A percentile compares a stretch with the other conserved stretches of the same genome.
Evolutionary conservation across 2,329 filamentous ascomycete genomes (phyloP).

Genomic region (Raffaelea deltoideospora): DNA sequence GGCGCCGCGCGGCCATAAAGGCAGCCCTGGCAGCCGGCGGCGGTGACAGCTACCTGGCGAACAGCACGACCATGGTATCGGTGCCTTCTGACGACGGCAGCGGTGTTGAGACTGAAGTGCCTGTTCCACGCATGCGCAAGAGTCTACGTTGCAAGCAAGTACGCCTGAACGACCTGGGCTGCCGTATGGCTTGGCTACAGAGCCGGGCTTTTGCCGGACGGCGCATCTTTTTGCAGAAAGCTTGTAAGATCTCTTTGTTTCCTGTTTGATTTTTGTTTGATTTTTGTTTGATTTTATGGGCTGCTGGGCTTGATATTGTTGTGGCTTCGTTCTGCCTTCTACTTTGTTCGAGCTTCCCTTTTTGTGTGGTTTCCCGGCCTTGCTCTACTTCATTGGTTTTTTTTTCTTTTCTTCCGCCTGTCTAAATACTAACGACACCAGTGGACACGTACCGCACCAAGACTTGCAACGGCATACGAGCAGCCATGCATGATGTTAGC

Average conservation of each 20-base stretch:
- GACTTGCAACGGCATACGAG: conserved; percentile 69
- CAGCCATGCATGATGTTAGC: conserved; percentile 58
- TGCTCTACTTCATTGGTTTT: no score
- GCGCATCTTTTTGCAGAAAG: conserved; percentile 78
- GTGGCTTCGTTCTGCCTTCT: not conserved
- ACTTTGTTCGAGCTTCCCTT: not conserved
- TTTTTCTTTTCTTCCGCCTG: not conserved
- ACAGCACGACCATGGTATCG: conserved; percentile 32
- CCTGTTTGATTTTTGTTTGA: not conserved
- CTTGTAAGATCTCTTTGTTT: conserved; percentile 53
- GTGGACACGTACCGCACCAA: conserved; percentile 93
- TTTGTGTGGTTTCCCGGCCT: no score
- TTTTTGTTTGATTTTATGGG: not conserved
- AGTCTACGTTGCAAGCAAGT: conserved; percentile 64
- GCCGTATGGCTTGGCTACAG: conserved; percentile 93
- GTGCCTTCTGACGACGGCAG: conserved; percentile 46
- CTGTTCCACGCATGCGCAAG: conserved; percentile 59
- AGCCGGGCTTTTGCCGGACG: conserved; percentile 79
- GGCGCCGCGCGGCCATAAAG: conserved; percentile 15
- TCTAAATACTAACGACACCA: conserved; percentile 19
- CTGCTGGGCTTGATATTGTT: not conserved
- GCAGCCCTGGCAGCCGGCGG: conserved; percentile 8
- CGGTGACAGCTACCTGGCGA: conserved; percentile 1
- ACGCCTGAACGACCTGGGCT: conserved; percentile 83
- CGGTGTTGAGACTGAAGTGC: conserved; percentile 47